Evolutionary conservation across 176 grass and related monocot genomes (phyloP).

Genomic region (Melocanna baccifera): DNA sequence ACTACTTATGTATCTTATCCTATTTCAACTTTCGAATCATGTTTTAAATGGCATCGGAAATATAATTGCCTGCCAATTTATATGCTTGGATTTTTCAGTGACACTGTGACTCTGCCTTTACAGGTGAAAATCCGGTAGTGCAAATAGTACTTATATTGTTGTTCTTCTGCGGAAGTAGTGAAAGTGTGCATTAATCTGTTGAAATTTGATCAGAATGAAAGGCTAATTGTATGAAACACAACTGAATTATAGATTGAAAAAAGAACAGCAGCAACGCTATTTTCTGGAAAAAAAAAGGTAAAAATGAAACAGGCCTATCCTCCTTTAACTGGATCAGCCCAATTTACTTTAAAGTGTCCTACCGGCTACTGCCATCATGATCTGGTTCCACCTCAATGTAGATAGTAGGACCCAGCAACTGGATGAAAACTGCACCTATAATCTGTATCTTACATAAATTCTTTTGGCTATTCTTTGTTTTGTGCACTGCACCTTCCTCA

Average conservation of each 20-base stretch:
- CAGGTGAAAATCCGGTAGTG: too few relatives aligned
- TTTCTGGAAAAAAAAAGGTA: too few relatives aligned
- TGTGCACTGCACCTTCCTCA: background rate
- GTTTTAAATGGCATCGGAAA: too few relatives aligned
- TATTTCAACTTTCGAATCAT: too few relatives aligned
- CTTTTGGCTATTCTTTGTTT: background rate
- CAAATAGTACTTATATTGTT: background rate
- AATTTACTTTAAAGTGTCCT: background rate
- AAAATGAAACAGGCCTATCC: too few relatives aligned
- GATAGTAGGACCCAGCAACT: background rate
- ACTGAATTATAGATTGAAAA: too few relatives aligned
- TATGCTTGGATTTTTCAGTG: too few relatives aligned
- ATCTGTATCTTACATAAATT: background rate
- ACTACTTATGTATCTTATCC: too few relatives aligned
- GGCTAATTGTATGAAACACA: background rate
- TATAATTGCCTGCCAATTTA: too few relatives aligned
- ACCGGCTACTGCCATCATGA: background rate
- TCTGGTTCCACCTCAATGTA: background rate
- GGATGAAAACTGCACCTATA: background rate
- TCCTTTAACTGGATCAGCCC: too few relatives aligned
- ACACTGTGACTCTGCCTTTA: too few relatives aligned
- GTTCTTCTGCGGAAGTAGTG: background rate
- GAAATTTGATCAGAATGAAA: background rate
- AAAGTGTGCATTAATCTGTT: background rate
- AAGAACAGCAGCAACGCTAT: too few relatives aligned